These are phyloP conservation scores for Crocinoboletus sp. DNA, from an alignment of 1,284 basidiomycete species.

Conservation along the genomic window DNA sequence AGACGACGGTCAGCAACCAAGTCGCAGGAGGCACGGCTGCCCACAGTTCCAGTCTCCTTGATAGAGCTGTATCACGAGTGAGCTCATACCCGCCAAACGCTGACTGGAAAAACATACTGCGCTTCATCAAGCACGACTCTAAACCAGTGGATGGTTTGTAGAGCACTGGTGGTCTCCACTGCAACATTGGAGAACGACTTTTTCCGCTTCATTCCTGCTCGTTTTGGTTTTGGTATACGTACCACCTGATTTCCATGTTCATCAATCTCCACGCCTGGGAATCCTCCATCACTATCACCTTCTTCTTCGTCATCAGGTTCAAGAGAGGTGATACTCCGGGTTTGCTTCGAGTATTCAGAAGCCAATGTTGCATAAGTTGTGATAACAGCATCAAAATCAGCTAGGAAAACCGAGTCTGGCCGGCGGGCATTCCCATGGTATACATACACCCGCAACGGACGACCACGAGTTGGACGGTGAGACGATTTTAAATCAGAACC, in stretches of 20 bases:
- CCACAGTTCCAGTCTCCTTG: slow-evolving; percentile 94
- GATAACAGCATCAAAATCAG: slow-evolving; percentile 95
- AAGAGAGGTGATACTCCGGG: slow-evolving; percentile 49
- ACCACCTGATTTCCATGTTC: slow-evolving; percentile 60
- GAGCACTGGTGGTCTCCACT: slow-evolving; percentile 71
- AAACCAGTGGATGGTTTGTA: slow-evolving; percentile 98
- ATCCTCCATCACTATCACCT: slow-evolving; percentile 59
- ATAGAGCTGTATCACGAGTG: slow-evolving; percentile 68
- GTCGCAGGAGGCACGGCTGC: slow-evolving; percentile 92
- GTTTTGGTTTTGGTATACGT: slow-evolving; percentile 54
- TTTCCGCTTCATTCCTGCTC: slow-evolving; percentile 61
- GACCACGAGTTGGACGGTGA: slow-evolving; percentile 43
- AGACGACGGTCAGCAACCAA: slow-evolving; percentile 90
- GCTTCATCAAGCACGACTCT: slow-evolving; percentile 97
- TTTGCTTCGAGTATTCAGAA: slow-evolving; percentile 92
- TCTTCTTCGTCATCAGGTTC: slow-evolving; percentile 67
- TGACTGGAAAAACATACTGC: slow-evolving; percentile 60
- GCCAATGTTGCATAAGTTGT: slow-evolving; percentile 97
- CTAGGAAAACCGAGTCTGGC: slow-evolving; percentile 79
- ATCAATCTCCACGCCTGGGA: slow-evolving; percentile 60
- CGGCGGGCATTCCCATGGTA: slow-evolving; percentile 94
- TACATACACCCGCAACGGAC: slow-evolving; percentile 78
- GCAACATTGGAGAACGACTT: slow-evolving; percentile 50
- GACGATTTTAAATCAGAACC: slow-evolving; percentile 35
- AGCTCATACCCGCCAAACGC: slow-evolving; percentile 3